Evolutionary conservation across 2,329 filamentous ascomycete species (phyloP).

Genomic region (Cercospora zeae-maydis): DNA sequence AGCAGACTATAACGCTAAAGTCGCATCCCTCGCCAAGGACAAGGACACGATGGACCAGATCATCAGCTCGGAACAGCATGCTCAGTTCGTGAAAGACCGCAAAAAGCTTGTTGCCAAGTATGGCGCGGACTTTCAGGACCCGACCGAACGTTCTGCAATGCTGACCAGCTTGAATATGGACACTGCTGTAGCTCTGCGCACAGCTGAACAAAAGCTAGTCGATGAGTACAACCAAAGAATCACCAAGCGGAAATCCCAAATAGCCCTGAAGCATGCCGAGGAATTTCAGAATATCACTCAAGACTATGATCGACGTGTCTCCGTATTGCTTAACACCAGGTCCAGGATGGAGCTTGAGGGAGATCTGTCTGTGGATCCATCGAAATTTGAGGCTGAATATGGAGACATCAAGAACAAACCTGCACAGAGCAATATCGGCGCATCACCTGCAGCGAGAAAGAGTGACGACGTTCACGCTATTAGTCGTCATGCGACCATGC

Average conservation of each 20-base stretch:
- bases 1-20: conserved; percentile 35
- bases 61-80: conserved; percentile 31
- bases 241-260: conserved; percentile 37
- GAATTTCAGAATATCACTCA: conserved; percentile 35
- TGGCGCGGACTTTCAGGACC: conserved; percentile 25
- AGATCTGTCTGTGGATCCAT: conserved; percentile 35
- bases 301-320: conserved; percentile 36
- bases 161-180: conserved; percentile 26
- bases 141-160: conserved; percentile 21
- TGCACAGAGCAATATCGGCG: conserved; percentile 20
- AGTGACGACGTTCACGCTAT: conserved; percentile 1
- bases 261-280: conserved; percentile 36
- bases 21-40: conserved; percentile 33
- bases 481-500: neutral
- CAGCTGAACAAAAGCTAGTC: conserved; percentile 35
- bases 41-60: conserved; percentile 33
- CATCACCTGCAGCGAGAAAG: conserved; percentile 15
- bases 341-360: conserved; percentile 28
- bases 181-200: conserved; percentile 29
- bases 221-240: conserved; percentile 34
- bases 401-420: conserved; percentile 29
- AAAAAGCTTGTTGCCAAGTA: conserved; percentile 33
- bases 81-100: conserved; percentile 35
- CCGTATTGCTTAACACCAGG: conserved; percentile 31
- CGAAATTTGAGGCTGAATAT: conserved; percentile 34